These are phyloP conservation scores for Aphanocladium album DNA, from an alignment of 2,329 filamentous ascomycete genomes.

Conservation along the genomic window DNA sequence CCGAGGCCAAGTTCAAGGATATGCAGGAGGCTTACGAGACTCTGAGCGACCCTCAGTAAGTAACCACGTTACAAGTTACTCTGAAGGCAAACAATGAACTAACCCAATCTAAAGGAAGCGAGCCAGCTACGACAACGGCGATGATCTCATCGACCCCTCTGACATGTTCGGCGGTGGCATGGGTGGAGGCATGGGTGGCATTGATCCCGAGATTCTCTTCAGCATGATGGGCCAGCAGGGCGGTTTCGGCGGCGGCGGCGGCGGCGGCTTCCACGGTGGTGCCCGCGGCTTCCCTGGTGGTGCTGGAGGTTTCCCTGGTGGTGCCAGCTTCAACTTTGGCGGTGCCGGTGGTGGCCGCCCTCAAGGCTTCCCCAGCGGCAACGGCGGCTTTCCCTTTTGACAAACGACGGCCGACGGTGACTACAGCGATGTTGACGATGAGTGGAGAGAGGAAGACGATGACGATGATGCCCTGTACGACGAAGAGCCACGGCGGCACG, in stretches of 20 bases:
- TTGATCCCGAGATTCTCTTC: conserved; percentile 74
- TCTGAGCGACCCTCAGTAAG: conserved; percentile 86
- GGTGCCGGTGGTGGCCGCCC: conserved; percentile 40
- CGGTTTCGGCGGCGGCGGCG: conserved; percentile 49
- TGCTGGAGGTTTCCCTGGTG: conserved; percentile 44
- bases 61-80: conserved; percentile 23
- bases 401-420: conserved; percentile 42
- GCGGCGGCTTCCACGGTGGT: conserved; percentile 46
- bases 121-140: conserved; percentile 84
- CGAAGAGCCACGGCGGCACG: conserved; percentile 19
- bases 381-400: conserved; percentile 40
- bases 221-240: conserved; percentile 74
- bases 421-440: conserved; percentile 20
- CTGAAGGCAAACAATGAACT: conserved; percentile 22
- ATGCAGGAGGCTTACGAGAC: conserved; percentile 96
- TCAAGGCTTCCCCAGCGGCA: conserved; percentile 52
- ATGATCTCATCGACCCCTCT: conserved; percentile 80
- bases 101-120: conserved; percentile 60
- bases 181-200: conserved; percentile 59
- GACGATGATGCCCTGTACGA: conserved; percentile 31
- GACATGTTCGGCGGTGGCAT: conserved; percentile 78
- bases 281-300: conserved; percentile 42
- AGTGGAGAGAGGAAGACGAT: conserved; percentile 10
- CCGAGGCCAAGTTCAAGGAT: conserved; percentile 94
- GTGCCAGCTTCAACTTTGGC: conserved; percentile 41